Conservation (phyloP, 106 monocot genomes). For the Gastrodia elata region DNA sequence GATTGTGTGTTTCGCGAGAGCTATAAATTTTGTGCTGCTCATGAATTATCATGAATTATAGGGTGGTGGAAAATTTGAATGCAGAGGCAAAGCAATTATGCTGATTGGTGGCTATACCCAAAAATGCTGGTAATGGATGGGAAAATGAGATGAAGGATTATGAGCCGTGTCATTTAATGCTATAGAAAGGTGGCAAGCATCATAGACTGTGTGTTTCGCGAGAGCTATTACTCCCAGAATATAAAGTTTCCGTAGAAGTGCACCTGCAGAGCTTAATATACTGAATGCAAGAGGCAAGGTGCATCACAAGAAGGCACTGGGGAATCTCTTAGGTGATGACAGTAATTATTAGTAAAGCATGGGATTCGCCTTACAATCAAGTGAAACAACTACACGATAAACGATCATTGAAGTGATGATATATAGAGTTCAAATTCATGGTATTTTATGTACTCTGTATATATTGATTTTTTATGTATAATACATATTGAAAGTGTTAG, state of each 20-base stretch:
- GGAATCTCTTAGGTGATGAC: no score
- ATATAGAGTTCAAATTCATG: no score
- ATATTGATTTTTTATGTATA: no score
- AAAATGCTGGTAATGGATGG: neutral
- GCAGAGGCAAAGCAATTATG: neutral
- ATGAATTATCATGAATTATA: neutral
- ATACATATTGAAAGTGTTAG: no score
- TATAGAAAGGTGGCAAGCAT: neutral
- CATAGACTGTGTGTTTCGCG: neutral
- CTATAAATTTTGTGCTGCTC: no score
- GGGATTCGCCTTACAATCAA: no score
- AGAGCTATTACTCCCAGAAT: neutral
- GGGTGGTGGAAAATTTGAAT: neutral
- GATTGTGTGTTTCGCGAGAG: no score
- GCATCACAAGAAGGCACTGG: no score
- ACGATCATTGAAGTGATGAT: no score
- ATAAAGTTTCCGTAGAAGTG: neutral
- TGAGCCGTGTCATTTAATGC: neutral
- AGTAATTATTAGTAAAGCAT: no score
- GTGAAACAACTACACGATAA: no score
- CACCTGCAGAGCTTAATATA: neutral
- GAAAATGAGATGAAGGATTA: neutral
- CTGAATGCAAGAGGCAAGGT: neutral
- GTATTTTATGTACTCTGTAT: no score
- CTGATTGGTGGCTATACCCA: neutral